Evolutionary conservation across 2,329 filamentous ascomycete genomes (phyloP).

Genomic region (Monosporascus sp.): DNA sequence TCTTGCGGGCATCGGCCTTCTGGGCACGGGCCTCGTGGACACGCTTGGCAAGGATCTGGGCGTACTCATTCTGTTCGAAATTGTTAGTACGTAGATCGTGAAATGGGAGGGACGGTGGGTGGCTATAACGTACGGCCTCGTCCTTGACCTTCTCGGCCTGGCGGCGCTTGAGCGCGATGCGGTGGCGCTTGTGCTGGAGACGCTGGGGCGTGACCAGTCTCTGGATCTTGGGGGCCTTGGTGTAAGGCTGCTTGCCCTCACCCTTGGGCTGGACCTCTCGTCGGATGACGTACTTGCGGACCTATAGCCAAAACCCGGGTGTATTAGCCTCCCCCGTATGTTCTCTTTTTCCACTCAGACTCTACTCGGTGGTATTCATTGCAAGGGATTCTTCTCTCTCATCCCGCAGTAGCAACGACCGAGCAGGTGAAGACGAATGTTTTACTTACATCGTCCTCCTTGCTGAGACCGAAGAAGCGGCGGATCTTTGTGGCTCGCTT

Average conservation of each 20-base stretch:
- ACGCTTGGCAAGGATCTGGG: constrained; percentile 93
- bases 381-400: constrained; percentile 36
- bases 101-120: background rate
- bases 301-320: constrained; percentile 47
- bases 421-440: constrained; percentile 69
- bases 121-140: constrained; percentile 74
- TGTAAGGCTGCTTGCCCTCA: constrained; percentile 97
- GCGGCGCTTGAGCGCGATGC: constrained; percentile 96
- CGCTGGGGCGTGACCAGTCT: constrained; percentile 98
- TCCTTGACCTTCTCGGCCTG: constrained; percentile 97
- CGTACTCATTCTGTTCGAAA: constrained; percentile 81
- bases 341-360: constrained; percentile 25
- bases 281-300: constrained; percentile 99
- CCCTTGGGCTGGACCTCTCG: constrained; percentile 96
- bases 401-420: constrained; percentile 39
- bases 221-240: constrained; percentile 99
- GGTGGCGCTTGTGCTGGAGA: constrained; percentile 99
- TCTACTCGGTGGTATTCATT: constrained; percentile 43
- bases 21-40: constrained; percentile 92
- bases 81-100: constrained; percentile 29
- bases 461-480: constrained; percentile 99
- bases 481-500: constrained; percentile 99
- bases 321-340: constrained; percentile 33
- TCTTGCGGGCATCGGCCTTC: constrained; percentile 93
- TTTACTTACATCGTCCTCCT: constrained; percentile 99